Conservation (phyloP, 306 rosid genomes). For the Acacia acuminata region DNA sequence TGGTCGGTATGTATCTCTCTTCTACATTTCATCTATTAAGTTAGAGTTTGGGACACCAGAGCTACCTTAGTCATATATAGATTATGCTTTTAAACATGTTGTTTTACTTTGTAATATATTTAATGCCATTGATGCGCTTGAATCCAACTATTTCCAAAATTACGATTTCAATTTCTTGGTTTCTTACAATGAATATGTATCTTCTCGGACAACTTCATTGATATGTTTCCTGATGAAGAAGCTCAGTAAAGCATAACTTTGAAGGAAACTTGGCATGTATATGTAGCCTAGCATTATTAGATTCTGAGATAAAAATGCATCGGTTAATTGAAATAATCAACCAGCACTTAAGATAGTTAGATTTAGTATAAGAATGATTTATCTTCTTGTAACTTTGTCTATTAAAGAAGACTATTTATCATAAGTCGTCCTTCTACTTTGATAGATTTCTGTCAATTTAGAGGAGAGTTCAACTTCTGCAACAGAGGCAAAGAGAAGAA, state of each 20-base stretch:
- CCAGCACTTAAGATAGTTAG: too few relatives aligned
- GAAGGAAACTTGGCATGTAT: too few relatives aligned
- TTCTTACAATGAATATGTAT: background rate
- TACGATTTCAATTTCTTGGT: too few relatives aligned
- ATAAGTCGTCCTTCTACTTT: background rate
- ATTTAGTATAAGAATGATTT: too few relatives aligned
- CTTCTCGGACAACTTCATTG: background rate
- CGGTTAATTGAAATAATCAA: too few relatives aligned
- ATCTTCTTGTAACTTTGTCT: too few relatives aligned
- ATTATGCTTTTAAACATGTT: background rate
- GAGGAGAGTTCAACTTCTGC: too few relatives aligned
- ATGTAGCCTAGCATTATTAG: too few relatives aligned
- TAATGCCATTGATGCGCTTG: background rate
- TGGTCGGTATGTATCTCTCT: background rate
- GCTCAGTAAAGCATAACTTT: too few relatives aligned
- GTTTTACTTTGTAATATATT: background rate
- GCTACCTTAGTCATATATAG: background rate
- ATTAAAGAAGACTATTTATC: too few relatives aligned
- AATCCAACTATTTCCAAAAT: background rate
- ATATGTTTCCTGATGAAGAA: background rate
- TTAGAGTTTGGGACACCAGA: background rate
- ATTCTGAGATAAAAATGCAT: too few relatives aligned
- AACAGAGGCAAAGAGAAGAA: too few relatives aligned
- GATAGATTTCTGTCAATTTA: background rate
- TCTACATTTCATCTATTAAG: background rate